Base-by-base conservation (phyloP, 1,139 yeast genomes). In the Eremothecium coryli region DNA sequence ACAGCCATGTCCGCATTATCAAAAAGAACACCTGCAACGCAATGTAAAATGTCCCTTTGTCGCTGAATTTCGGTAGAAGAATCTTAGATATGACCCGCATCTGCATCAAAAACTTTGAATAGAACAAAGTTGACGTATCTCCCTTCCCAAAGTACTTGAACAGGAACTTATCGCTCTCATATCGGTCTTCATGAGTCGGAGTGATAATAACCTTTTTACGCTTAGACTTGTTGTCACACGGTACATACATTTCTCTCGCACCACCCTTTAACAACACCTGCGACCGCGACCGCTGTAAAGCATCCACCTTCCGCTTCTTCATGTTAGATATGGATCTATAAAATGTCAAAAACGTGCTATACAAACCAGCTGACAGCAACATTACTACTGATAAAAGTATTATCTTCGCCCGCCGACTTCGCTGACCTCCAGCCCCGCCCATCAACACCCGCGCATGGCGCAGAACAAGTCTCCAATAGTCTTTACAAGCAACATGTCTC, bases 1-100 rank as follows among this genome's bases (percentile, higher is more conserved):
- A 81, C 39, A 88, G 66, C 82, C 90, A 88, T 1, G 97, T 88
- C 59, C 97, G 69, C 44, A 85, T 66, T 20, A 84, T 66, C 37
- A 88, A 66, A 50, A 85, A 82, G 43, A 76, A 66, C 37, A 93
- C 76, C 51, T 88, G 95, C 5, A 85, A 66, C 2, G 73, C 55
- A 32, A 88, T 62, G 33, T 84, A 60, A 14, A 75, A 68, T 0
- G 88, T 67, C 49, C 84, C 84, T 51, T 75, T 77, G 44, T 81
- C 74, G 37, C 71, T 68, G 38, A 82, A 58, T 41, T 73, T 72
- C 1, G 96, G 97, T 7, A 86, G 77, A 46, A 88, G 65, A 30
- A 88, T 82, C 46, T 76, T 70, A 82, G 94, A 82, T 29, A 88
- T 72, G 22, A 88, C 84, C 23, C 67, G 62, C 44, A 85, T 64